Evolutionary conservation across 345 rosid species (phyloP), one percentile per base, ranked within the genome.

Genomic region (Lepidium aucheri): DNA sequence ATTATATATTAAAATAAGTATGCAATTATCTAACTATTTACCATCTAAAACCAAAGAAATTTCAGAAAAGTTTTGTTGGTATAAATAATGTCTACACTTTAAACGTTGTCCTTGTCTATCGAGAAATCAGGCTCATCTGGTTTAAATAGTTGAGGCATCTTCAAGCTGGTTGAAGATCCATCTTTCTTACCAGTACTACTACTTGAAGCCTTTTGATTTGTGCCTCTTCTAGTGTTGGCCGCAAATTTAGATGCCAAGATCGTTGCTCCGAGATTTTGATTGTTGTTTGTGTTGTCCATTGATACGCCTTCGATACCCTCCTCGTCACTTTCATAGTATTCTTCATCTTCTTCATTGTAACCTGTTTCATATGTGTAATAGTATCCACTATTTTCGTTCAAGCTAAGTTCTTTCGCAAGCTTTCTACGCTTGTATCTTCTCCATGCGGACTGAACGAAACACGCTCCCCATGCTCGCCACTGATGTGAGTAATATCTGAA

Each of bases 381-480:
- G 63, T 73, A 68, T 51, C 60, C 76, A 17, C 59, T 57, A 9
- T 53, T 77, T 75, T 85, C 91, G 16, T 63, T 78, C 15, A 46
- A n/a, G 22, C 79, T 76, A 72, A 90, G 78, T 53, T 85, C 86
- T 79, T 75, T 85, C 3, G 84, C 84, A 20, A 80, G 60, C 68
- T 81, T 82, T 67, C 89, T 79, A 80, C 81, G 85, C 26, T 63
- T 82, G 65, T 54, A 70, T 67, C 88, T 85, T 75, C 97, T 86
- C 97, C 97, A 94, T 28, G 86, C 86, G 8, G 91, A 74, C 74
- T 94, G 95, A 30, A 90, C 74, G 70, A 85, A 86, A 82, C 97
- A 88, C 3, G 93, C 77, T 7, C 83, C 96, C 97, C 99, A 90
- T 24, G 95, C 84, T 69, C 96, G 56, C 97, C 97, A 94, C 41